These are phyloP conservation scores for Catharanthus roseus DNA, from an alignment of 257 asterid genomes.

Conservation along the genomic window DNA sequence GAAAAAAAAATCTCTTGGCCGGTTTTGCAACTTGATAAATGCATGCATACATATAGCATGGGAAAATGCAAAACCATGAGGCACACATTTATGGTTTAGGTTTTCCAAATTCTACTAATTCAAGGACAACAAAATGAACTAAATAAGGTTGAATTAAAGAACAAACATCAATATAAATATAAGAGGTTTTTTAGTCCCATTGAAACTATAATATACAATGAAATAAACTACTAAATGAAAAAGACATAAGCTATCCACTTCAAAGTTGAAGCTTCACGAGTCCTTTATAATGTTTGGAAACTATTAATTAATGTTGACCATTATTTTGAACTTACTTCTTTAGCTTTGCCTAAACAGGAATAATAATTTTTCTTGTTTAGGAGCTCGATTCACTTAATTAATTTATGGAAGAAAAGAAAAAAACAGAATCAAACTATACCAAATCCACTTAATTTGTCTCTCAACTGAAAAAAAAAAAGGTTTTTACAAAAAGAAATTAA, in stretches of 20 bases:
- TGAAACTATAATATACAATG: too few species aligned
- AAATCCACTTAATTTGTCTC: slow-evolving; percentile 2
- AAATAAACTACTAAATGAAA: neutral
- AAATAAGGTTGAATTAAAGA: neutral
- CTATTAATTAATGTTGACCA: neutral
- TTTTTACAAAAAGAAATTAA: neutral
- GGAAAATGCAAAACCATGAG: slow-evolving; percentile 5
- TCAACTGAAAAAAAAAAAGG: neutral
- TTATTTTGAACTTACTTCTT: neutral
- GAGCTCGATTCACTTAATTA: neutral
- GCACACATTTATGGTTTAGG: slow-evolving; percentile 7
- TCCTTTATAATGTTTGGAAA: slow-evolving; percentile 5
- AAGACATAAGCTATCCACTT: neutral
- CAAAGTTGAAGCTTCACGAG: neutral
- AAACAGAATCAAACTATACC: slow-evolving; percentile 6
- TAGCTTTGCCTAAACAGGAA: neutral
- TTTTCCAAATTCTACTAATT: neutral
- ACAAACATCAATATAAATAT: too few species aligned
- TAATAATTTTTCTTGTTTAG: slow-evolving; percentile 4
- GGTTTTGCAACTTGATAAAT: neutral
- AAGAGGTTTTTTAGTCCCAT: too few species aligned
- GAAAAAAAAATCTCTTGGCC: neutral
- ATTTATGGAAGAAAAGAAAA: too few species aligned
- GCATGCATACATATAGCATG: neutral
- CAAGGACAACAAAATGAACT: too few species aligned